phyloP scores from a whole-genome alignment of 2,329 filamentous ascomycete genomes.

The Talaromyces sp. region DNA sequence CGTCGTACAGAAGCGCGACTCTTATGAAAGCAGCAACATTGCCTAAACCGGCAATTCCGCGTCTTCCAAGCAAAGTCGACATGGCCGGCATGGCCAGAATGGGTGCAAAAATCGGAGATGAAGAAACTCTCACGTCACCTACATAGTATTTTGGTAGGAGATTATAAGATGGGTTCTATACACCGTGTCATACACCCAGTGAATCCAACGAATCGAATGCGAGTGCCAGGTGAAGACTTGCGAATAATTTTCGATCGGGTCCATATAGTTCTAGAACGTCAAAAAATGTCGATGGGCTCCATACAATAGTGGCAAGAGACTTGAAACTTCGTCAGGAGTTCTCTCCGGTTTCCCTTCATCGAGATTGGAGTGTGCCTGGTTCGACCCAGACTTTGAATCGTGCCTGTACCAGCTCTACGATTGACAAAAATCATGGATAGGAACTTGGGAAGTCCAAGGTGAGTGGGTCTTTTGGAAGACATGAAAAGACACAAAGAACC shows the following conservation, averaged over 20 bases:
- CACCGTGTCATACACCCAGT: neutral
- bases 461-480: neutral
- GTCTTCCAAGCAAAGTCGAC: too few species aligned
- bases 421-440: neutral
- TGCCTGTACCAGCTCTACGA: neutral
- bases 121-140: neutral
- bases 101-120: neutral
- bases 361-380: neutral
- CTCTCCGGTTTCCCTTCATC: neutral
- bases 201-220: neutral
- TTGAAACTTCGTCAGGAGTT: neutral
- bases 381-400: slow-evolving; percentile 3
- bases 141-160: neutral
- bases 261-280: neutral
- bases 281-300: neutral
- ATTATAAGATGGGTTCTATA: neutral
- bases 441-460: neutral
- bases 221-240: neutral
- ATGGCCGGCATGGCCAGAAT: neutral
- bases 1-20: neutral
- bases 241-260: neutral
- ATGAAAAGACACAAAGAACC: neutral
- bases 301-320: neutral
- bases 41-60: neutral
- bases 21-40: neutral